Conservation (phyloP, 2,329 filamentous ascomycete genomes). For the Calonectria leucothoes region DNA sequence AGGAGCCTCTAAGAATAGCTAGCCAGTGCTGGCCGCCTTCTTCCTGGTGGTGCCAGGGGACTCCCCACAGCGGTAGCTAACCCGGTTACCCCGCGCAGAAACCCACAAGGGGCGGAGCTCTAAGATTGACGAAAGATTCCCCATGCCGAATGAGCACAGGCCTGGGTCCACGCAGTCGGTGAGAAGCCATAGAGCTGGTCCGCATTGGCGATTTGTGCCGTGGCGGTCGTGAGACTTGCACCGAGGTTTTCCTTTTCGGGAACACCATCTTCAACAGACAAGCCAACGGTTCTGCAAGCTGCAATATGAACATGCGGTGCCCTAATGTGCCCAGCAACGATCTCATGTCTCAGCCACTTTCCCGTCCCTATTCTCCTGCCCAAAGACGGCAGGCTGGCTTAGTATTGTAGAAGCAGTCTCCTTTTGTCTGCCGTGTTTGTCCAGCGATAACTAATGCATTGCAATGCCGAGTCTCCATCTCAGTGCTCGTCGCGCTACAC, state of each 20-base stretch:
- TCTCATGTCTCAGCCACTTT: too few relatives aligned
- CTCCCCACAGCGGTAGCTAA: conserved; percentile 26
- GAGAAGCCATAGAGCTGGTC: neutral
- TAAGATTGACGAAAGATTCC: conserved; percentile 8
- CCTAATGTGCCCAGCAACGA: too few relatives aligned
- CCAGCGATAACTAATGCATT: neutral
- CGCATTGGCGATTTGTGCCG: neutral
- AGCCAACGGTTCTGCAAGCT: neutral
- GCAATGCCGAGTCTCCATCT: neutral
- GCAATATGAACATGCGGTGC: too few relatives aligned
- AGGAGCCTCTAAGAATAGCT: neutral
- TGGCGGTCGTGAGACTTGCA: neutral
- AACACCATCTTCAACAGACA: neutral
- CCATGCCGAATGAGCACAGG: neutral
- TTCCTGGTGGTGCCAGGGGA: neutral
- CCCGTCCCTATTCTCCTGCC: neutral
- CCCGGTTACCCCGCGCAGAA: conserved; percentile 4
- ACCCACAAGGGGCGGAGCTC: conserved; percentile 21
- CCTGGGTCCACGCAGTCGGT: neutral
- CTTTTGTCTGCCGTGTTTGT: neutral
- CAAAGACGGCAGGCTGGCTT: neutral
- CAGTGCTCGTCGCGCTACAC: neutral
- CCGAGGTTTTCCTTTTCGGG: conserved; percentile 1
- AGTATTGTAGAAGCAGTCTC: neutral
- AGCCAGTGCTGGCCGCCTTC: neutral